Evolutionary conservation across 164 flowering plant species (phyloP).

Genomic region (Hamamelis virginiana): DNA sequence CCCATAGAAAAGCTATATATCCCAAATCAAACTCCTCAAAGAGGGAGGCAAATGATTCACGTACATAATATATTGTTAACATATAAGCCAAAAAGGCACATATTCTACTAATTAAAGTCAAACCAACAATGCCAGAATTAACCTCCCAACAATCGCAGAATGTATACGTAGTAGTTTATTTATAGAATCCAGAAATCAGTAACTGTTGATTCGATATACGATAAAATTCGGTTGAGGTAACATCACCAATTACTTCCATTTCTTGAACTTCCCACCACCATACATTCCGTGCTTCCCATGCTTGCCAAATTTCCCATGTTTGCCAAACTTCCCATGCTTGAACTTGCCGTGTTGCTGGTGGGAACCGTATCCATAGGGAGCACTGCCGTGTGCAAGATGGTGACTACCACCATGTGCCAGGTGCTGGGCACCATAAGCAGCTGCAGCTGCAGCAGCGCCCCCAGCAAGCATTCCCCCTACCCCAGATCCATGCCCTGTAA

Average conservation of each 20-base stretch:
- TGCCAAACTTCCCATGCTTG: constrained; percentile 42
- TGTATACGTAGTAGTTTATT: background rate
- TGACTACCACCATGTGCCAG: constrained; percentile 20
- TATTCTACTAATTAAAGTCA: too few relatives aligned
- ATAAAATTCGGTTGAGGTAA: background rate
- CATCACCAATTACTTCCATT: constrained; percentile 45
- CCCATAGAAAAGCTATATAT: too few relatives aligned
- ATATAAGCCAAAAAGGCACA: too few relatives aligned
- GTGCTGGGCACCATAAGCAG: constrained; percentile 41
- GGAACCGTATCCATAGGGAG: constrained; percentile 8
- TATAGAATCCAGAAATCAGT: background rate
- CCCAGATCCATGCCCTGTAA: constrained; percentile 38
- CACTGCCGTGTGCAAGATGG: background rate
- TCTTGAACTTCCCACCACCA: constrained; percentile 53
- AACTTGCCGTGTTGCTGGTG: constrained; percentile 34
- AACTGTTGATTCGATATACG: background rate
- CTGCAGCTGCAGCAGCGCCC: constrained; percentile 53
- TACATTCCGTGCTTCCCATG: constrained; percentile 39
- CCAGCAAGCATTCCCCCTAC: constrained; percentile 47
- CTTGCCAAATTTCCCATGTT: constrained; percentile 32
- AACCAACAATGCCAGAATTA: too few relatives aligned
- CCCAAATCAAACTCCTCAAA: too few relatives aligned
- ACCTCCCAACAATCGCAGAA: too few relatives aligned
- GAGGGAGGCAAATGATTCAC: too few relatives aligned
- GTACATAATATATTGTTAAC: too few relatives aligned